Evolutionary conservation across 75 land plant species (phyloP).

Genomic region (Gnetum montanum): DNA sequence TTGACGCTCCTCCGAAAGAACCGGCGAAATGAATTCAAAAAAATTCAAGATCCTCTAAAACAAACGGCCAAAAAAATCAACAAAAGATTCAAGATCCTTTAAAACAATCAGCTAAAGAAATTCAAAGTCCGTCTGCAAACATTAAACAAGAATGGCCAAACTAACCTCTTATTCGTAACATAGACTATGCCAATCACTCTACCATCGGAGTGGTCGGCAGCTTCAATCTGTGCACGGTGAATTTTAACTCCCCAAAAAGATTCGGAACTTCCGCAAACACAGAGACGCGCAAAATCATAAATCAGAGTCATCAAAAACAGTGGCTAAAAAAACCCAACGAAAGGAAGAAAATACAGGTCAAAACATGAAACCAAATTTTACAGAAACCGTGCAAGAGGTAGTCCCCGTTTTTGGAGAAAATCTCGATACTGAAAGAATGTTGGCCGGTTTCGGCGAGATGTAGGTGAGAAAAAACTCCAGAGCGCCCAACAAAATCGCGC

Average conservation of each 20-base stretch:
- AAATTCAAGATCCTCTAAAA: too few species aligned
- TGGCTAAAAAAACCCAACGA: not conserved
- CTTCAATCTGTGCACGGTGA: slow-evolving; percentile 68
- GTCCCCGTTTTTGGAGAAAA: slow-evolving; percentile 30
- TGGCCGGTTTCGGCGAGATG: slow-evolving; percentile 17
- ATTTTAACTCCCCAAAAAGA: slow-evolving; percentile 76
- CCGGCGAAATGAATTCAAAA: too few species aligned
- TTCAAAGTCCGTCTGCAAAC: too few species aligned
- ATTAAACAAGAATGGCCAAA: too few species aligned
- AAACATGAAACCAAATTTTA: too few species aligned
- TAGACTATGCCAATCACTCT: slow-evolving; percentile 66
- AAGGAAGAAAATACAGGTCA: not conserved
- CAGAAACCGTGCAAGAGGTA: too few species aligned
- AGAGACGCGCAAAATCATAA: slow-evolving; percentile 67
- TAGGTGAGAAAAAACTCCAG: not conserved
- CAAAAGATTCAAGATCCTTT: too few species aligned
- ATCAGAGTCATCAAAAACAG: not conserved
- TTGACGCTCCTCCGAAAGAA: not conserved
- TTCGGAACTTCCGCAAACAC: too few species aligned
- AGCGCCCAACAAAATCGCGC: too few species aligned
- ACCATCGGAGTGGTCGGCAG: slow-evolving; percentile 76
- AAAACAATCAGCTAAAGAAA: too few species aligned
- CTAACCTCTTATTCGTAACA: slow-evolving; percentile 71
- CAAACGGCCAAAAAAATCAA: too few species aligned
- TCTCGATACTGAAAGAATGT: slow-evolving; percentile 40